These are phyloP conservation scores for Pichia heedii DNA, from an alignment of 805 yeast species.

Conservation along the genomic window DNA sequence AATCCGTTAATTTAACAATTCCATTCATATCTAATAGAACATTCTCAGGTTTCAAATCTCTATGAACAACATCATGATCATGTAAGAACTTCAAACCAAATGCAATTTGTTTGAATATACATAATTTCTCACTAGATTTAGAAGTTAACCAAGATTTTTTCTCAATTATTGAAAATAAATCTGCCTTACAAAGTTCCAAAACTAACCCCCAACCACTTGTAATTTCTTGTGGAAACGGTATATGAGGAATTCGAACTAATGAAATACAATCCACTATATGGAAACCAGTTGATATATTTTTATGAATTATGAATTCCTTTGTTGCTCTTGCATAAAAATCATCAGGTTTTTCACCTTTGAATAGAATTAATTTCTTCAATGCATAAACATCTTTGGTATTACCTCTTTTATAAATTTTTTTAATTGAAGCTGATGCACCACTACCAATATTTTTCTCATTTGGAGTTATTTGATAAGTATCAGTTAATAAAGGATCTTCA, in stretches of 20 bases:
- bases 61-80: slow-evolving; percentile 71
- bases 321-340: slow-evolving; percentile 64
- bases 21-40: slow-evolving; percentile 54
- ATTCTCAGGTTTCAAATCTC: slow-evolving; percentile 94
- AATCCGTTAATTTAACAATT: slow-evolving; percentile 76
- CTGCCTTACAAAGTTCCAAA: slow-evolving; percentile 52
- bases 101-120: slow-evolving; percentile 66
- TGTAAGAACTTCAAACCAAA: slow-evolving; percentile 66
- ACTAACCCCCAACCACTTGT: slow-evolving; percentile 78
- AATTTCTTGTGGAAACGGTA: slow-evolving; percentile 42
- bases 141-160: slow-evolving; percentile 54
- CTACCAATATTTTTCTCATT: slow-evolving; percentile 50
- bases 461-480: slow-evolving; percentile 43
- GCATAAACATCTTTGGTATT: slow-evolving; percentile 39
- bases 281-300: slow-evolving; percentile 41
- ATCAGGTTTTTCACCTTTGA: slow-evolving; percentile 58
- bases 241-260: slow-evolving; percentile 49
- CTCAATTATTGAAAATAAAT: slow-evolving; percentile 50
- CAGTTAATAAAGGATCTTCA: slow-evolving; percentile 42
- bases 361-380: slow-evolving; percentile 55
- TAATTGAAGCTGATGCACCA: slow-evolving; percentile 70
- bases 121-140: slow-evolving; percentile 45
- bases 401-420: slow-evolving; percentile 35
- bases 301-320: slow-evolving; percentile 62
- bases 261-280: slow-evolving; percentile 57